Base-by-base conservation (phyloP, 1,139 yeast species). In the Suzukiozyma palmioleophila region DNA sequence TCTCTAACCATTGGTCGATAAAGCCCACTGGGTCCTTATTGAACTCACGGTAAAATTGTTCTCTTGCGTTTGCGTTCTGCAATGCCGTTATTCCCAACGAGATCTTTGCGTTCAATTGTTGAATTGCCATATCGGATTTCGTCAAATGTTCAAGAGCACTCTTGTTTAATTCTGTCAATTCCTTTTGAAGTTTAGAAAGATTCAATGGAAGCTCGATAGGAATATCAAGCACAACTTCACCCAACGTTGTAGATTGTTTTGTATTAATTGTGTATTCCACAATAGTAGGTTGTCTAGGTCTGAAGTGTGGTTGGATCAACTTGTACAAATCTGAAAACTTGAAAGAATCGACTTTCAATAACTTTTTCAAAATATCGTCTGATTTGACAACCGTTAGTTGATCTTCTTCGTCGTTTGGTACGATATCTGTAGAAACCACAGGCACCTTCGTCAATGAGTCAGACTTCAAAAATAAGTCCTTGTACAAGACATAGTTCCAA, bases 401-500 rank as follows among this genome's bases (percentile, higher is more conserved):
- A 8, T 49, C 52, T 21, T 46, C 52, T 32, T 38, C 43, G n/a
- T 41, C 44, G n/a, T 39, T 38, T 4, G 45, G 41, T 11, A 37
- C 43, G 32, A 39, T 35, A 28, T 41, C 35, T 2, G 45, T 33
- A 2, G 43, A 29, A 2, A 71, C 72, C 1, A 75, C 75, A 9
- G 73, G 67, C 7, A 71, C 71, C 31, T 54, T 59, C 16, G 64
- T 51, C 40, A 61, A 56, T 27, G 52, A 46, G 29, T 59, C 65
- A 14, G 59, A 54, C 41, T 58, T 64, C 52, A 77, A 86, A 47
- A 70, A 74, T 48, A 88, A 68, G 46, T 82, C 79, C 54, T 85
- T 85, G 61, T 77, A 77, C 53, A 85, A 81, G 39, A 86, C 84
- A 58, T 92, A 92, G 60, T 87, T 92, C 90, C 97, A 92, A 39